phyloP scores from a whole-genome alignment of 2,329 filamentous ascomycete genomes.

The Bipolaris bicolor region DNA sequence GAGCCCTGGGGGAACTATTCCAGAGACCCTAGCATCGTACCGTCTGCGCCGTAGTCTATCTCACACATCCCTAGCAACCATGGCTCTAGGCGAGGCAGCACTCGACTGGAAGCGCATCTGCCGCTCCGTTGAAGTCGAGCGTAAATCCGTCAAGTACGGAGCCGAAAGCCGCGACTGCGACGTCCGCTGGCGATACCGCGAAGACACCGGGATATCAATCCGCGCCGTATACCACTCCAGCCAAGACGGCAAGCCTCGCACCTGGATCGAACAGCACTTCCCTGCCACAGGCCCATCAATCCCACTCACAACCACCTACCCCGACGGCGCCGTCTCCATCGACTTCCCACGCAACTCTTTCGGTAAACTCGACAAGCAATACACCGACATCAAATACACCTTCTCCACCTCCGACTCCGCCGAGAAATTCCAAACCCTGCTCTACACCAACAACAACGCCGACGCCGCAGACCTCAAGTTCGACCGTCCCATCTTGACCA shows the following conservation, averaged over 20 bases:
- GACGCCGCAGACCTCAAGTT: constrained; percentile 36
- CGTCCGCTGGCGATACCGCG: constrained; percentile 36
- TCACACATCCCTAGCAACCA: constrained; percentile 28
- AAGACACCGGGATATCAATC: constrained; percentile 36
- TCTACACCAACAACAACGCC: constrained; percentile 43
- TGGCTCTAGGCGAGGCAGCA: constrained; percentile 35
- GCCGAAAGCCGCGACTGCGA: constrained; percentile 30
- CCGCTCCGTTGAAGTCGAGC: constrained; percentile 38
- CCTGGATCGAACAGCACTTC: constrained; percentile 40
- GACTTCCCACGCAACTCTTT: constrained; percentile 39
- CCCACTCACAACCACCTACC: constrained; percentile 37
- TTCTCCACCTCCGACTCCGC: constrained; percentile 24
- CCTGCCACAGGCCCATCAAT: constrained; percentile 39
- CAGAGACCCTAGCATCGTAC: constrained; percentile 22
- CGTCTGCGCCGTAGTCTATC: constrained; percentile 27
- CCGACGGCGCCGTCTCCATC: constrained; percentile 37
- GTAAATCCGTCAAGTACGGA: constrained; percentile 19
- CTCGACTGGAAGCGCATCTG: constrained; percentile 40
- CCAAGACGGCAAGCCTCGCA: constrained; percentile 22
- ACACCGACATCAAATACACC: constrained; percentile 40
- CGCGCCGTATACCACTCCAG: constrained; percentile 33
- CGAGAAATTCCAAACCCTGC: constrained; percentile 36
- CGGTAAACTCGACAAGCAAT: constrained; percentile 35
- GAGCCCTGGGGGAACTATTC: constrained; percentile 30
- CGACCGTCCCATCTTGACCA: constrained; percentile 31